Percentiles rank a stretch among this genome's conserved stretches.
phyloP scores from a whole-genome alignment of 2,329 filamentous ascomycete species.

The Didymella segeticola region DNA sequence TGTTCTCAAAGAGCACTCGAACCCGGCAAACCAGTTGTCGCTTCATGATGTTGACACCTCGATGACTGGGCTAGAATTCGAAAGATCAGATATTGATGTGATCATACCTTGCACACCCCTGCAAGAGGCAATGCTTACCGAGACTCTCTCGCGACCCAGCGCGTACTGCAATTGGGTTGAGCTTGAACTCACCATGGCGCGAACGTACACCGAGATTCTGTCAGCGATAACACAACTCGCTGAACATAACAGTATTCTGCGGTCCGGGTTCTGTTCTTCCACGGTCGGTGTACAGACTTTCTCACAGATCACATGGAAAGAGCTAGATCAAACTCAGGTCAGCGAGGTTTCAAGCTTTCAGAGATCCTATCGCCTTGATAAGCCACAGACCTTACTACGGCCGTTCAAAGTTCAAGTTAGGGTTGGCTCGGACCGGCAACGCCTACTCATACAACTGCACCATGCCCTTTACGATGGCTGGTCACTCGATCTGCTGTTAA shows the following conservation, averaged over 20 bases:
- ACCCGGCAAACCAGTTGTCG: not conserved
- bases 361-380: conserved; percentile 49
- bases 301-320: conserved; percentile 69
- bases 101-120: conserved; percentile 71
- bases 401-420: conserved; percentile 70
- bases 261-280: conserved; percentile 71
- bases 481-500: conserved; percentile 78
- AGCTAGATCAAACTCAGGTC: conserved; percentile 55
- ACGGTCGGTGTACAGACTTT: conserved; percentile 56
- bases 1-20: not conserved
- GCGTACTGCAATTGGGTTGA: conserved; percentile 83
- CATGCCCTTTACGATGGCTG: conserved; percentile 94
- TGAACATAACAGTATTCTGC: conserved; percentile 68
- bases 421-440: conserved; percentile 17
- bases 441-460: conserved; percentile 66
- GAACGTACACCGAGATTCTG: conserved; percentile 50
- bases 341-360: conserved; percentile 49
- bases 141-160: conserved; percentile 66
- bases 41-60: not conserved
- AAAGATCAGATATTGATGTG: conserved; percentile 29
- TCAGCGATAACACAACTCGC: conserved; percentile 35
- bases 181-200: conserved; percentile 59
- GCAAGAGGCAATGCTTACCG: conserved; percentile 80
- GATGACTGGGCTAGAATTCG: not conserved
- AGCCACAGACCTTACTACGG: conserved; percentile 55